Base-by-base conservation (phyloP, 345 rosid genomes). In the Schrenkiella parvula region DNA sequence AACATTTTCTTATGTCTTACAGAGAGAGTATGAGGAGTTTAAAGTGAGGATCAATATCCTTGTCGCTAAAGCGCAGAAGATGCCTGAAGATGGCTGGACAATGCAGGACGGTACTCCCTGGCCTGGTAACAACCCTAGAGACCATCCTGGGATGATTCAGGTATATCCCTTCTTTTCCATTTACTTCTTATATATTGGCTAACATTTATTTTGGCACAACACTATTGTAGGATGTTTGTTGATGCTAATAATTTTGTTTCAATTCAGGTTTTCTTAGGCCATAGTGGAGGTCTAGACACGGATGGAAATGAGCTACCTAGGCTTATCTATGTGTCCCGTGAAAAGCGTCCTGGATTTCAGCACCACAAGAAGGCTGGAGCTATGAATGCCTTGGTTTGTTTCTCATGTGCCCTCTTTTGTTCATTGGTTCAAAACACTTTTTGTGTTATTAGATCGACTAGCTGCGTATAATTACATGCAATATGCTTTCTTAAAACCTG, bases 311-410 rank as follows among this genome's bases (percentile, higher is more conserved):
- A 95, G 80, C 81, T 91, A 28, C 99, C 99, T 74, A 87, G 99
- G 15, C 99, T 95, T 70, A 92, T 95, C 63, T 95, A 95, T 72
- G 99, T 95, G 68, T 95, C 99, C 73, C 99, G 97, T 83, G 99
- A 95, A 80, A 95, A 95, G 82, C 88, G 97, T 60, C 99, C 97
- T 71, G 97, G 99, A 52, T 95, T 95, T 81, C 99, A 95, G 51
- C 99, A 95, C 68, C 93, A 95, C 87, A 91, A 95, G 85, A 95
- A 95, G 79, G 97, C 99, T 9, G 99, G 99, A 71, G 99, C 99
- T 43, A 95, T 95, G 99, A 95, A 95, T 81, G 96, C 99, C 37
- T 54, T 95, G 96, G 98, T 93, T 84, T 59, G 97, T 81, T 5
- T 31, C 34, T 14, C 13, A 25, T 14, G 3, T 32, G 10, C 1